These are phyloP conservation scores for Piper betle DNA, from an alignment of 164 flowering plant genomes.

Conservation along the genomic window DNA sequence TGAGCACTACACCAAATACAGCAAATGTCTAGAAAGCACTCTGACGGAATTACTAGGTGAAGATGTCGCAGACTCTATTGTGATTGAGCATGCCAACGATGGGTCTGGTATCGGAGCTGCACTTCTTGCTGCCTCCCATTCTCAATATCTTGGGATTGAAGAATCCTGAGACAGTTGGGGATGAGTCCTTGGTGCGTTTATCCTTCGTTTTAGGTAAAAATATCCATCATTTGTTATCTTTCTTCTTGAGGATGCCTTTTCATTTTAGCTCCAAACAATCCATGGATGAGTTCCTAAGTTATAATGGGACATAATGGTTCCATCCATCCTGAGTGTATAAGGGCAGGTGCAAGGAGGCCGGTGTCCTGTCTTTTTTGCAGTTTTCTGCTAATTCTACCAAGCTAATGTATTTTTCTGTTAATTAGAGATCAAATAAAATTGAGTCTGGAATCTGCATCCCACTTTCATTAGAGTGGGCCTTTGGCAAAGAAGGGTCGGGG, in stretches of 20 bases:
- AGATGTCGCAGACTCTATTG: conserved; percentile 26
- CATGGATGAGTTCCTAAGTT: background rate
- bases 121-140: conserved; percentile 89
- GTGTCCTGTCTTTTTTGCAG: too few species aligned
- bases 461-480: too few species aligned
- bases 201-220: too few species aligned
- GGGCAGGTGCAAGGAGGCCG: background rate
- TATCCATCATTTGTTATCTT: background rate
- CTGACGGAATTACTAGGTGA: conserved; percentile 67
- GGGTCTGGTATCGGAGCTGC: conserved; percentile 97
- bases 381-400: too few species aligned
- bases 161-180: conserved; percentile 21
- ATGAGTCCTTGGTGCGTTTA: too few species aligned
- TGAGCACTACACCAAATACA: conserved; percentile 75
- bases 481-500: too few species aligned
- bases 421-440: too few species aligned
- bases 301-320: background rate
- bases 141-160: conserved; percentile 48
- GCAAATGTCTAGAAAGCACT: conserved; percentile 43
- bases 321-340: background rate
- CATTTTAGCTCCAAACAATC: background rate
- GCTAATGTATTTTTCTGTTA: too few species aligned
- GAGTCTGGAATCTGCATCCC: too few species aligned
- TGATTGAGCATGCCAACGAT: conserved; percentile 58
- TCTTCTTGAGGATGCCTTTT: too few species aligned